phyloP scores from a whole-genome alignment of 202 grass and related monocot genomes.

The Digitaria exilis region DNA sequence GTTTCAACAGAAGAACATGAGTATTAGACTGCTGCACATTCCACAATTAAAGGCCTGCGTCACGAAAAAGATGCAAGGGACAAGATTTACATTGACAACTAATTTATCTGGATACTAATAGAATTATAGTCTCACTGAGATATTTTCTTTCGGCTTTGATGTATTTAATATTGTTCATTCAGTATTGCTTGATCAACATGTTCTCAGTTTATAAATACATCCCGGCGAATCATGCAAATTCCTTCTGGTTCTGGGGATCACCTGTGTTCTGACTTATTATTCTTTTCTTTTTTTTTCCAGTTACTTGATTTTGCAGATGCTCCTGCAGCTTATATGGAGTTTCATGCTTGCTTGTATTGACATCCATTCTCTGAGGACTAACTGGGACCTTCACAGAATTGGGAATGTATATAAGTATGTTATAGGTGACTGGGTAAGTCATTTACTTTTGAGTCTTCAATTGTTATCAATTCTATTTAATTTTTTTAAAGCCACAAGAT shows the following conservation, averaged over 20 bases:
- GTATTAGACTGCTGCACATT: neutral
- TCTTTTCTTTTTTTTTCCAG: neutral
- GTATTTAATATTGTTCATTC: neutral
- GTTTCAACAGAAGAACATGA: neutral
- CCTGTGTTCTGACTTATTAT: neutral
- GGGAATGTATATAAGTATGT: neutral
- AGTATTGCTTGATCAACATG: neutral
- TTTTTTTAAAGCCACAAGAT: too few species aligned
- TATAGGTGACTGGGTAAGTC: neutral
- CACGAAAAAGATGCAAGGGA: neutral
- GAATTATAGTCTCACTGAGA: neutral
- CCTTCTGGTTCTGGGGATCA: neutral
- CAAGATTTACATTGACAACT: neutral
- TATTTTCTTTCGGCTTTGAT: neutral
- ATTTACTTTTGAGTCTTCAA: neutral
- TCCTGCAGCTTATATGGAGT: neutral
- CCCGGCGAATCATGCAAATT: neutral
- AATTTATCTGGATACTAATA: neutral
- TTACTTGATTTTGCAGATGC: neutral
- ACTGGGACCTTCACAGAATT: neutral
- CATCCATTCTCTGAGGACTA: neutral
- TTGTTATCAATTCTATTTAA: neutral
- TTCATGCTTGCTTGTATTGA: neutral
- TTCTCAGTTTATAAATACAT: neutral
- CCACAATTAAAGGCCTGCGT: neutral